Base-by-base conservation (phyloP, 306 rosid species). In the Quercus dentata region DNA sequence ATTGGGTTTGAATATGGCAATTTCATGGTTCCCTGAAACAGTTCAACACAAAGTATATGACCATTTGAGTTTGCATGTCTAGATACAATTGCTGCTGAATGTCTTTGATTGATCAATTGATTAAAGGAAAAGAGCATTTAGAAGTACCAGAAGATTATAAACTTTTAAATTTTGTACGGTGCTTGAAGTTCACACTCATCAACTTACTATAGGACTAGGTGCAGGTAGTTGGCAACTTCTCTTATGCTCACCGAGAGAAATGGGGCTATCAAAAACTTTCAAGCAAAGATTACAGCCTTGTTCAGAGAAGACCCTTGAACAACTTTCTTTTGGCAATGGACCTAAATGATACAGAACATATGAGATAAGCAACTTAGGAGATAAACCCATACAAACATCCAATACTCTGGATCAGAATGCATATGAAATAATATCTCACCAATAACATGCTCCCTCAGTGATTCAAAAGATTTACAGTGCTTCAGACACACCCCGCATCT, bases 401-500 rank as follows among this genome's bases (percentile, higher is more conserved):
- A 74, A 74, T 21, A 21, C 71, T 54, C 13, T 18, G 65, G 18
- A 81, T 71, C 38, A 46, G 62, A 79, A 69, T n/a, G 62, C 69
- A 71, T 21, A 27, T 64, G 74, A 33, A 76, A 63, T 30, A 28
- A 69, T 15, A 62, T 71, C 87, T 70, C 80, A 91, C 97, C 98
- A 3, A 35, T 78, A 61, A 94, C 81, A 88, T 94, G 95, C 55
- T 94, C 97, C 83, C 98, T 86, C 56, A 90, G 74, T 21, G 98
- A 94, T 85, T 94, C 97, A 77, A 94, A 90, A 28, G 92, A 87
- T 77, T 84, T 91, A 89, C 91, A 94, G 76, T 88, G 92, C 89
- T 91, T 94, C 77, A 68, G 76, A 78, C 98, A 91, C 46, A 89
- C 87, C 82, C 79, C 81, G 52, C 97, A 94, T 78, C 74, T 83